phyloP scores from a whole-genome alignment of 2,329 filamentous ascomycete species.

The Berkeleyomyces rouxiae region DNA sequence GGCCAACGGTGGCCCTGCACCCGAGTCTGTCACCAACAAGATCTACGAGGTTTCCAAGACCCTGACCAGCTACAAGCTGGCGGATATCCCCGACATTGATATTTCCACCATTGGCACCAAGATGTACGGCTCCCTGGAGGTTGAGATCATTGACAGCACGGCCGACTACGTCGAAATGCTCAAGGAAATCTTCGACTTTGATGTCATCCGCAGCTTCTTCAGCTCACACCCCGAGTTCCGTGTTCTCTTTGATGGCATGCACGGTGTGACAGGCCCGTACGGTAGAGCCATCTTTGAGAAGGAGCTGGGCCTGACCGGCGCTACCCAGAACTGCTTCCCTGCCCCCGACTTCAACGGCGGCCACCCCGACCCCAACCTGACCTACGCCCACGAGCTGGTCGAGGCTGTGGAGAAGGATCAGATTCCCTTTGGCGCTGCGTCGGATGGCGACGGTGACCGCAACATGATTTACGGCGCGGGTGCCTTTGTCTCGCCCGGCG shows the following conservation, averaged over 20 bases:
- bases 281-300: slow-evolving; percentile 88
- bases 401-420: slow-evolving; percentile 80
- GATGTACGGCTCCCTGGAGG: slow-evolving; percentile 73
- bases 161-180: slow-evolving; percentile 87
- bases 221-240: slow-evolving; percentile 79
- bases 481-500: slow-evolving; percentile 88
- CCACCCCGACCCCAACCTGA: slow-evolving; percentile 94
- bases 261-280: slow-evolving; percentile 90
- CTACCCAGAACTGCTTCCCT: slow-evolving; percentile 80
- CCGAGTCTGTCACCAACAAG: slow-evolving; percentile 94
- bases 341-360: slow-evolving; percentile 92
- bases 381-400: slow-evolving; percentile 88
- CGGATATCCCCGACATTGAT: slow-evolving; percentile 74
- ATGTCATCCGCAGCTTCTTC: slow-evolving; percentile 89
- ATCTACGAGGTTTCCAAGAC: slow-evolving; percentile 87
- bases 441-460: slow-evolving; percentile 91
- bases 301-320: slow-evolving; percentile 66
- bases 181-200: slow-evolving; percentile 97
- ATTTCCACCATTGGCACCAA: slow-evolving; percentile 66
- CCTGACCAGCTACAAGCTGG: slow-evolving; percentile 81
- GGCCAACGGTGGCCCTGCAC: slow-evolving; percentile 85
- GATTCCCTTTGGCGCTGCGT: slow-evolving; percentile 91
- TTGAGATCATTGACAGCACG: slow-evolving; percentile 88
- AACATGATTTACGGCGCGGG: slow-evolving; percentile 99
- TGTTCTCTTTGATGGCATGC: slow-evolving; percentile 86